Evolutionary conservation across 345 rosid species (phyloP).

Genomic region (Arabidopsis suecica): DNA sequence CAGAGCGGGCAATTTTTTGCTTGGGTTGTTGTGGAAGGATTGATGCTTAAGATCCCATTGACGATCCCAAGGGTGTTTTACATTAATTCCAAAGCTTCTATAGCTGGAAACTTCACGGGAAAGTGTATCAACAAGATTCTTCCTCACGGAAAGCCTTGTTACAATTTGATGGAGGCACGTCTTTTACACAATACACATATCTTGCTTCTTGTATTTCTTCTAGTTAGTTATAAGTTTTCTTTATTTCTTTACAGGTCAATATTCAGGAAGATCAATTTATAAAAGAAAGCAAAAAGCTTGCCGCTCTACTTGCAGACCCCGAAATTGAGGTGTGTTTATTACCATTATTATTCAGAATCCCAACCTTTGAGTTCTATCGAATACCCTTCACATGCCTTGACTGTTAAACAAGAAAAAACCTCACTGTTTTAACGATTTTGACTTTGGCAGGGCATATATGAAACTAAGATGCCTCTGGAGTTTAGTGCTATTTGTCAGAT

Average conservation of each 20-base stretch:
- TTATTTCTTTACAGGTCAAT: slow-evolving; percentile 52
- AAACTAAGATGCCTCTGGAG: slow-evolving; percentile 77
- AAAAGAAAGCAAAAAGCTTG: slow-evolving; percentile 73
- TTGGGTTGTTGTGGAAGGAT: slow-evolving; percentile 91
- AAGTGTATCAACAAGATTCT: slow-evolving; percentile 79
- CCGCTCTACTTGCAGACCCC: slow-evolving; percentile 92
- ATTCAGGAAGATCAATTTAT: slow-evolving; percentile 75
- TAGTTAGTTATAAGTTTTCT: slow-evolving; percentile 27
- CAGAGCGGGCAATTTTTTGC: slow-evolving; percentile 70
- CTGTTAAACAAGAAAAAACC: neutral
- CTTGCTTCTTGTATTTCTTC: slow-evolving; percentile 18
- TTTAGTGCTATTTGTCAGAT: slow-evolving; percentile 82
- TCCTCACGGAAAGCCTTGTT: slow-evolving; percentile 80
- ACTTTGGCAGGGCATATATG: slow-evolving; percentile 84
- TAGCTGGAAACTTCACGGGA: slow-evolving; percentile 47
- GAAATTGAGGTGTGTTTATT: slow-evolving; percentile 77
- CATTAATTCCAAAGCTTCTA: slow-evolving; percentile 61
- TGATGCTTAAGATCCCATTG: slow-evolving; percentile 90
- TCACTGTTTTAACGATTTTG: neutral
- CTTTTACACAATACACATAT: slow-evolving; percentile 28
- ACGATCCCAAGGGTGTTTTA: slow-evolving; percentile 79
- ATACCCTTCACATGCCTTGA: slow-evolving; percentile 12
- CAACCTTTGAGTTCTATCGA: slow-evolving; percentile 8
- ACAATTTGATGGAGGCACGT: slow-evolving; percentile 81
- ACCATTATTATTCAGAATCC: slow-evolving; percentile 13